Conservation (phyloP, 2,329 filamentous ascomycete genomes). For the Phaeophleospora eucalypticola region DNA sequence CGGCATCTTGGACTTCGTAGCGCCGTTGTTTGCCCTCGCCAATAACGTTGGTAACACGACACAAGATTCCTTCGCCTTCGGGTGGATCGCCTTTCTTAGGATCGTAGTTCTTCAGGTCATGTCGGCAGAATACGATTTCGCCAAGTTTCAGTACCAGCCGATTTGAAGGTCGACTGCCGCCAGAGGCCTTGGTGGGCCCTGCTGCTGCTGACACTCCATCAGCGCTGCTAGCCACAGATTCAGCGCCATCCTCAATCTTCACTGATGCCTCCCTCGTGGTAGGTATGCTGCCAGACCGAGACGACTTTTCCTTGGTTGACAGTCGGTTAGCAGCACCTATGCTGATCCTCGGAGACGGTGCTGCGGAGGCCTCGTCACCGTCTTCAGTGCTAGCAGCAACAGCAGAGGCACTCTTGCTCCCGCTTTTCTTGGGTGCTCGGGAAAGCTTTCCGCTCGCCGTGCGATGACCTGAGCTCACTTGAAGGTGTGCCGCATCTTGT, state of each 20-base stretch:
- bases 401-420: slow-evolving; percentile 19
- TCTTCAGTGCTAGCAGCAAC: slow-evolving; percentile 26
- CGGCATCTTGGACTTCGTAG: slow-evolving; percentile 51
- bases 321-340: slow-evolving; percentile 23
- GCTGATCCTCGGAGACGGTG: slow-evolving; percentile 31
- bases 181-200: slow-evolving; percentile 28
- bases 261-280: slow-evolving; percentile 47
- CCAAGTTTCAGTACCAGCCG: slow-evolving; percentile 36
- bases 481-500: slow-evolving; percentile 35
- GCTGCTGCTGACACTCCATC: slow-evolving; percentile 36
- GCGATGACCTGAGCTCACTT: slow-evolving; percentile 21
- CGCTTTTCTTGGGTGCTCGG: slow-evolving; percentile 25
- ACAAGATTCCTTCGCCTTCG: slow-evolving; percentile 51
- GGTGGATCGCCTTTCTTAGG: slow-evolving; percentile 29
- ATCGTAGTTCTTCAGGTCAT: slow-evolving; percentile 32
- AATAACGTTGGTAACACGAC: slow-evolving; percentile 49
- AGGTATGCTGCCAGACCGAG: slow-evolving; percentile 41
- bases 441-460: slow-evolving; percentile 26
- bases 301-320: slow-evolving; percentile 35
- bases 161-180: slow-evolving; percentile 22
- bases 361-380: slow-evolving; percentile 29
- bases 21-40: slow-evolving; percentile 51
- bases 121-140: slow-evolving; percentile 50
- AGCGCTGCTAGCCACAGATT: slow-evolving; percentile 40
- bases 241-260: slow-evolving; percentile 47